phyloP scores from a whole-genome alignment of 805 yeast species.

The Teunomyces pallodes region DNA sequence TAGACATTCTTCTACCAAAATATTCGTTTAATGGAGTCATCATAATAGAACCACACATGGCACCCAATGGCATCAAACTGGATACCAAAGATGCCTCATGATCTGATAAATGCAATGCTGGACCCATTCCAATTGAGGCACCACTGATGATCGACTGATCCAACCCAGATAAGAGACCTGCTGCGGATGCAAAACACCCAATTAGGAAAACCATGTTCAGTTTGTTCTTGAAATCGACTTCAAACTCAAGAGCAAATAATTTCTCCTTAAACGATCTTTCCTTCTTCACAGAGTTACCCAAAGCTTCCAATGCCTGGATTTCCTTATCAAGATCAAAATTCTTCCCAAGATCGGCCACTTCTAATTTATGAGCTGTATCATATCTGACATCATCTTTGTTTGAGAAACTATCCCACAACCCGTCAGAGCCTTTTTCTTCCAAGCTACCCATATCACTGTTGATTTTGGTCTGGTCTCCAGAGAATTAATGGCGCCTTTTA shows the following conservation, averaged over 20 bases:
- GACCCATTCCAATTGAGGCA: constrained; percentile 52
- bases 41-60: constrained; percentile 58
- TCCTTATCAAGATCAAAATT: constrained; percentile 33
- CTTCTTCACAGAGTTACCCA: constrained; percentile 27
- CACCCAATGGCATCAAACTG: constrained; percentile 68
- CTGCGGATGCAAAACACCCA: constrained; percentile 59
- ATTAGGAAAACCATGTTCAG: constrained; percentile 20
- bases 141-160: constrained; percentile 70
- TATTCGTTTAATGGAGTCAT: constrained; percentile 56
- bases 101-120: constrained; percentile 36
- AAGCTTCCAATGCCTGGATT: constrained; percentile 30
- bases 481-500: background rate
- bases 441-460: background rate
- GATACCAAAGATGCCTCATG: constrained; percentile 52
- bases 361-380: background rate
- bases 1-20: constrained; percentile 55
- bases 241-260: constrained; percentile 33
- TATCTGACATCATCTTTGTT: background rate
- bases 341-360: background rate
- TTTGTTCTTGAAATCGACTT: constrained; percentile 34
- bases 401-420: background rate
- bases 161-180: constrained; percentile 63
- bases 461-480: background rate
- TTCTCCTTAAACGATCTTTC: constrained; percentile 38
- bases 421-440: background rate